phyloP scores from a whole-genome alignment of 306 rosid genomes.

The Cucumis hystrix region DNA sequence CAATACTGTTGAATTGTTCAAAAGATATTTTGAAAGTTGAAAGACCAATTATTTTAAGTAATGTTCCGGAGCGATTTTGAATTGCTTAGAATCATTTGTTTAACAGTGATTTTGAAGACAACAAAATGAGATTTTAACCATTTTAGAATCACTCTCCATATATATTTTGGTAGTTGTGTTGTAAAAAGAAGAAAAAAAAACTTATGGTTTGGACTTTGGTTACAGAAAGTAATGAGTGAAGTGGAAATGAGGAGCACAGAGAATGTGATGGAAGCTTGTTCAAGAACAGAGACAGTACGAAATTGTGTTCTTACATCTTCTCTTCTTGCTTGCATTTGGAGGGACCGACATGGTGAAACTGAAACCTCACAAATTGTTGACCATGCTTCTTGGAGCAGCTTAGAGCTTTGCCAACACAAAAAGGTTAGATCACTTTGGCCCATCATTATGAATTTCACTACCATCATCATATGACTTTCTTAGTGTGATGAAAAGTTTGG shows the following conservation, averaged over 20 bases:
- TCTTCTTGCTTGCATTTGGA: slow-evolving; percentile 73
- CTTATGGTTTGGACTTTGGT: neutral
- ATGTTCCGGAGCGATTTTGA: too few relatives aligned
- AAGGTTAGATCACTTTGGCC: slow-evolving; percentile 28
- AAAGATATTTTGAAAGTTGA: neutral
- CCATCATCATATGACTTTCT: neutral
- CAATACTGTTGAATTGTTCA: neutral
- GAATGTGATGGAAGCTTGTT: slow-evolving; percentile 78
- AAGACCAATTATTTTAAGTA: too few relatives aligned
- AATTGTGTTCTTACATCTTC: slow-evolving; percentile 86
- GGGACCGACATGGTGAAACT: slow-evolving; percentile 1
- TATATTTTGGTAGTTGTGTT: too few relatives aligned
- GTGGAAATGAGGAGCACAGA: slow-evolving; percentile 53
- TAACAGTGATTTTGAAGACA: too few relatives aligned
- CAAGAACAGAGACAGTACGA: slow-evolving; percentile 44
- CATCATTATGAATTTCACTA: neutral
- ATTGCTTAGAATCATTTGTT: too few relatives aligned
- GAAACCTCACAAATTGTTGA: slow-evolving; percentile 25
- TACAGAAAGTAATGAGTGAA: slow-evolving; percentile 75
- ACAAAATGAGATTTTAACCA: too few relatives aligned
- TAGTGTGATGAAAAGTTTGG: neutral
- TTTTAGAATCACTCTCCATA: too few relatives aligned
- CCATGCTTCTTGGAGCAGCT: slow-evolving; percentile 57
- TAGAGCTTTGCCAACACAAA: slow-evolving; percentile 43
- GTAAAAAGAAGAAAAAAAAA: too few relatives aligned